Evolutionary conservation across 129 eudicot genomes (phyloP), one percentile per base, ranked within the genome.

Genomic region (Rutidosis leptorrhynchoides): DNA sequence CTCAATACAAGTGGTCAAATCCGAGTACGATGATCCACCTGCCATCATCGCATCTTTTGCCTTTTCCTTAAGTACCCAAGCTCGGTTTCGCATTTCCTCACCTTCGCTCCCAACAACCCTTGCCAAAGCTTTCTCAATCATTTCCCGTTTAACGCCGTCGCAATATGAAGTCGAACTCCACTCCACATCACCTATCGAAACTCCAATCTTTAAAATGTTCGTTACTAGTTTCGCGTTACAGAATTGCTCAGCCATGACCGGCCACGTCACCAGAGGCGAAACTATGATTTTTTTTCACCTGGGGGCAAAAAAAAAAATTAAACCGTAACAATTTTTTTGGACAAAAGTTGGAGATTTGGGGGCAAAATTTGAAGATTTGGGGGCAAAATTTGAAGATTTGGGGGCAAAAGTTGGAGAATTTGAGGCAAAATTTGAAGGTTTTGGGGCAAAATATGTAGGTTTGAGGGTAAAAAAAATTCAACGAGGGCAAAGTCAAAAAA

Each of bases 161-260:
- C 63, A 58, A 0, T 27, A 12, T 3, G 69, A 10, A 40, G 22
- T 17, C 15, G 21, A 19, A 27, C 65, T 73, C 83, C 84, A 88
- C 56, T 77, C 64, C 64, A 58, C 55, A 37, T 60, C 62, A 8
- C 96, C 86, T 6, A 86, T 82, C 20, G 68, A 21, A 57, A 86
- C 82, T 17, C 93, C 88, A 14, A 52, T 78, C 15, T 2, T 29
- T 16, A 86, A 64, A 64, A 83, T 62, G 40, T 86, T 75, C 0
- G 84, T 83, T 42, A 86, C 51, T 29, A 86, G 22, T 33, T 80
- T 86, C 46, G 78, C 89, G 7, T 83, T 86, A 58, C 58, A 73
- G 22, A 86, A 86, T 23, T 86, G 95, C 42, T 86, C 95, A 0
- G 84, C 86, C 45, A 72, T 75, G 0, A 74, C 56, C 1, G 87